A percentile compares a stretch with the other conserved stretches of the same genome.
phyloP scores from a whole-genome alignment of 2,329 filamentous ascomycete genomes.

The Capronia americana region DNA sequence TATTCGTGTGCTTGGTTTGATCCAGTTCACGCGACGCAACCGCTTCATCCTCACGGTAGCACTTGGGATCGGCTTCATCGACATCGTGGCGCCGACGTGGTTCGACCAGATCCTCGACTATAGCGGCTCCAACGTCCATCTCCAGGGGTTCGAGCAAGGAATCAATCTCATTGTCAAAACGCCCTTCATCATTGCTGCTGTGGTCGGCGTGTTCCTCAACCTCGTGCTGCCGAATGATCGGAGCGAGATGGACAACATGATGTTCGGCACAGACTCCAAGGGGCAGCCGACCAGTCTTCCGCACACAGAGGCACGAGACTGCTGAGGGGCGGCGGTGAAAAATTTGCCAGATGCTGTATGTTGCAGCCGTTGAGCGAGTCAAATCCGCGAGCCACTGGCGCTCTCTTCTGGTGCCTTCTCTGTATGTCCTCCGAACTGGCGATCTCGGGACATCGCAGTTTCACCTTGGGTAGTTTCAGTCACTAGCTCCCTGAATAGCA shows the following conservation, averaged over 20 bases:
- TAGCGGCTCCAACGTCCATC: constrained; percentile 67
- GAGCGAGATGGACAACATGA: constrained; percentile 30
- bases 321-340: background rate
- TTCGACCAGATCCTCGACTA: constrained; percentile 77
- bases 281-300: constrained; percentile 19
- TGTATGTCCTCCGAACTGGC: background rate
- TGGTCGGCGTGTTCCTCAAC: constrained; percentile 43
- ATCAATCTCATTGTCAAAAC: constrained; percentile 44
- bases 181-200: constrained; percentile 43
- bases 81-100: constrained; percentile 70
- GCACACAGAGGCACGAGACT: constrained; percentile 9
- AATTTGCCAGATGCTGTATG: background rate
- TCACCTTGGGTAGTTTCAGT: background rate
- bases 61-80: constrained; percentile 74
- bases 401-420: background rate
- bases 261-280: constrained; percentile 24
- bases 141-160: constrained; percentile 66
- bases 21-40: constrained; percentile 78
- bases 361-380: background rate
- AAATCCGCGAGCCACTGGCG: background rate
- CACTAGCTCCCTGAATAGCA: background rate
- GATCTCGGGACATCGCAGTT: background rate
- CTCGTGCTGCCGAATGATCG: constrained; percentile 33
- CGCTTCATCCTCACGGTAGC: constrained; percentile 81
- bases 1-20: constrained; percentile 74